phyloP scores from a whole-genome alignment of 345 rosid genomes.

The Balakata baccata region DNA sequence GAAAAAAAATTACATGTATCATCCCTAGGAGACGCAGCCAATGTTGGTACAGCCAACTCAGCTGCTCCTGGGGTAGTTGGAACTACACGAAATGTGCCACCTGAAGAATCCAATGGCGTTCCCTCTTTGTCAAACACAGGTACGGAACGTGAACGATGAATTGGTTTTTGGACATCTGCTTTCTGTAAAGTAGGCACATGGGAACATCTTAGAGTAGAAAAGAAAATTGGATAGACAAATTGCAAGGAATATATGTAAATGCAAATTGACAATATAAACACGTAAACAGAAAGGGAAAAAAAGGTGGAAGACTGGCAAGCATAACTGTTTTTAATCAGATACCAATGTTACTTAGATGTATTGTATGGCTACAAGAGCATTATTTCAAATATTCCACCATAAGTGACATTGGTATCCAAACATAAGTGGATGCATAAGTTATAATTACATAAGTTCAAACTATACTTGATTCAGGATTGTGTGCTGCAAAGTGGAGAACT shows the following conservation, averaged over 20 bases:
- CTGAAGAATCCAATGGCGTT: conserved; percentile 39
- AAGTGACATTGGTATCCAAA: too few species aligned
- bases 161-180: conserved; percentile 45
- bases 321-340: too few species aligned
- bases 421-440: background rate
- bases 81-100: conserved; percentile 62
- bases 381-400: background rate
- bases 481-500: background rate
- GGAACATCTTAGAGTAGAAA: conserved; percentile 19
- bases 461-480: background rate
- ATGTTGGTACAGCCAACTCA: conserved; percentile 25
- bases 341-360: background rate
- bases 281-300: too few species aligned
- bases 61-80: conserved; percentile 49
- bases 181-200: conserved; percentile 48
- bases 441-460: background rate
- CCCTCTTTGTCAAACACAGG: conserved; percentile 65
- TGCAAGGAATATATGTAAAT: background rate
- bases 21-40: conserved; percentile 31
- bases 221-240: background rate
- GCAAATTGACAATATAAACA: conserved; percentile 1
- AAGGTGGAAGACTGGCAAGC: background rate
- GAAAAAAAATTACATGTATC: conserved; percentile 39
- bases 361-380: background rate
- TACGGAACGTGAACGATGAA: conserved; percentile 84